Evolutionary conservation across 306 rosid species (phyloP).

Genomic region (Malus asiatica): DNA sequence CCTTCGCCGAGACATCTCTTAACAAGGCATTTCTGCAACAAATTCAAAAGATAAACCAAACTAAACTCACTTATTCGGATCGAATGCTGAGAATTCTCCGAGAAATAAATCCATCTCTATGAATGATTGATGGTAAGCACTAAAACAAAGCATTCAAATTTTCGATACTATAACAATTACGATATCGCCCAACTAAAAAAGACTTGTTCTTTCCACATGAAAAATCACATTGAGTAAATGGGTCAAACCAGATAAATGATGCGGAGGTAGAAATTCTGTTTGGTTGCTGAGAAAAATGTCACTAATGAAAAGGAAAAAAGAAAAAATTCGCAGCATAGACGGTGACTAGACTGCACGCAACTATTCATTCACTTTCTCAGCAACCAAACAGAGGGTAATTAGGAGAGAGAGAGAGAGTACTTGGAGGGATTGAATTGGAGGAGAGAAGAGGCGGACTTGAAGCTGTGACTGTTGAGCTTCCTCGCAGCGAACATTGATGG

Average conservation of each 20-base stretch:
- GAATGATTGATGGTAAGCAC: background rate
- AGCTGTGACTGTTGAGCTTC: conserved; percentile 44
- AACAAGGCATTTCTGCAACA: conserved; percentile 43
- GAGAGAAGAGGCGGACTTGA: conserved; percentile 43
- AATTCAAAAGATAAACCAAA: background rate
- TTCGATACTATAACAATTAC: background rate
- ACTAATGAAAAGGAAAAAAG: background rate
- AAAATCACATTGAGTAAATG: background rate
- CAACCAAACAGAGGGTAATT: background rate
- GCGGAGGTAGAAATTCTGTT: background rate
- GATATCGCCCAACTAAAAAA: background rate
- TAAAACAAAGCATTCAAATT: background rate
- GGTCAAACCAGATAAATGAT: background rate
- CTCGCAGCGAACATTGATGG: conserved; percentile 54
- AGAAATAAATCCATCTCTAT: background rate
- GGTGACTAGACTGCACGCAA: background rate
- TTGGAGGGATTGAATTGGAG: conserved; percentile 44
- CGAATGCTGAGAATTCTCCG: background rate
- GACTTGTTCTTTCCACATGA: background rate
- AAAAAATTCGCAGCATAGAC: background rate
- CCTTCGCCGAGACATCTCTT: conserved; percentile 23
- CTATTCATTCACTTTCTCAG: background rate
- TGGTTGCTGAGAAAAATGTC: background rate
- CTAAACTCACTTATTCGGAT: background rate
- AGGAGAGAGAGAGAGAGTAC: conserved; percentile 24